Evolutionary conservation across 2,329 filamentous ascomycete genomes (phyloP), one percentile per base, ranked within the genome.

Genomic region (Trichoderma arundinaceum): DNA sequence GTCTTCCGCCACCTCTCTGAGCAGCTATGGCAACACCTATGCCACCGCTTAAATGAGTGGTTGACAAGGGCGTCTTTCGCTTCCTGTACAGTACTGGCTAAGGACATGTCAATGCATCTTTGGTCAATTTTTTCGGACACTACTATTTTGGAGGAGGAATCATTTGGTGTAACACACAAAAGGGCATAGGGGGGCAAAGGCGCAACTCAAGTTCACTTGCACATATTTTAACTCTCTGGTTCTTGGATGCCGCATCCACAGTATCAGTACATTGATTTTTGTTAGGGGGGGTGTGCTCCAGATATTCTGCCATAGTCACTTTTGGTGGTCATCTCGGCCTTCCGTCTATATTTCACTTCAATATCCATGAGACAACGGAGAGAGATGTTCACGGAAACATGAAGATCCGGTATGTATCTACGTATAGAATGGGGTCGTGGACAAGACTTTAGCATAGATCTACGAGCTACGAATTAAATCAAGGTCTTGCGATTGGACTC

Each of bases 11-110:
- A 76, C 73, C 32, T 38, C 73, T n/a, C 77, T 84, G 28, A 85
- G 79, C 78, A 67, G 68, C 22, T 80, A 78, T 68, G 85, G 85
- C 72, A 73, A 80, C 70, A 79, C 79, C 65, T 87, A 83, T 70
- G 84, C 83, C 70, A 79, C 78, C 39, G 68, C 75, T 46, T 75
- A 74, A 72, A 64, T 61, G 13, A 38, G 43, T 57, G 41, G 51
- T 19, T 49, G 8, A n/a, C 33, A 28, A 51, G 57, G 9, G 52
- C 51, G 48, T 70, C 56, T 61, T 74, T 76, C 68, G 72, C 67
- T 78, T 79, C 73, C 74, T 77, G 74, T 76, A 78, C 74, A 79
- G 71, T 77, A 72, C 38, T 17, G 17, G 72, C 68, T 76, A 74
- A 75, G 73, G 63, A 76, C 74, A 74, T 73, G 69, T 72, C 71